Percentiles rank a stretch among this genome's conserved stretches.
Evolutionary conservation across 768 basidiomycete species (phyloP).

Genomic region (Boletus sp.): DNA sequence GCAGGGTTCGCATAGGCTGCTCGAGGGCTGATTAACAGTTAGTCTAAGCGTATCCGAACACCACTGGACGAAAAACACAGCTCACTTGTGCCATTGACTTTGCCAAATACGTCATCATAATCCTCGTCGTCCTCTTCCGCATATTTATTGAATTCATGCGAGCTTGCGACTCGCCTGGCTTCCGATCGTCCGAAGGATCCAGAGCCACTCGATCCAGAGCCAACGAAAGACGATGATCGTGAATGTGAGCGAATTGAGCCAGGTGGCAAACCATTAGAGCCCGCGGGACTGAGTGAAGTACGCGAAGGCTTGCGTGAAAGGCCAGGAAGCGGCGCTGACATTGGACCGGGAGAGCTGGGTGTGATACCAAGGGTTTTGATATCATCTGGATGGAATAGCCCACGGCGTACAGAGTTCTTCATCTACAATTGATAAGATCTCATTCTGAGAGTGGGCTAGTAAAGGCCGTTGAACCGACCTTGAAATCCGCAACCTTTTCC

Average conservation of each 20-base stretch:
- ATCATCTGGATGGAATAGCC: slow-evolving; percentile 87
- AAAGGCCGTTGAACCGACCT: slow-evolving; percentile 42
- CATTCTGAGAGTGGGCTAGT: not conserved
- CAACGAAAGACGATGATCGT: slow-evolving; percentile 57
- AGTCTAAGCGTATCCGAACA: not conserved
- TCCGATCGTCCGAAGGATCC: slow-evolving; percentile 69
- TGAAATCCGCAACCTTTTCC: slow-evolving; percentile 83
- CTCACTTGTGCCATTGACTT: slow-evolving; percentile 65
- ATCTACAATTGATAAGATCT: slow-evolving; percentile 38
- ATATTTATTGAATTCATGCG: slow-evolving; percentile 79
- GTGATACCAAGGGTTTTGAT: slow-evolving; percentile 72
- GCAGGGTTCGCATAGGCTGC: slow-evolving; percentile 68
- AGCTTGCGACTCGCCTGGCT: slow-evolving; percentile 50
- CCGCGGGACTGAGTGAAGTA: slow-evolving; percentile 49
- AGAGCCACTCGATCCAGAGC: slow-evolving; percentile 38
- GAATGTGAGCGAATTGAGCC: slow-evolving; percentile 45
- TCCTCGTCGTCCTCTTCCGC: slow-evolving; percentile 88
- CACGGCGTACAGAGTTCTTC: slow-evolving; percentile 69
- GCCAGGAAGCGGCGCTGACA: slow-evolving; percentile 65
- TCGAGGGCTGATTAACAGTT: slow-evolving; percentile 44
- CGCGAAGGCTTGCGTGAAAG: slow-evolving; percentile 54
- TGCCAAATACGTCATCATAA: slow-evolving; percentile 94
- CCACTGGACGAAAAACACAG: slow-evolving; percentile 10
- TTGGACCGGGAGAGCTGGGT: slow-evolving; percentile 52
- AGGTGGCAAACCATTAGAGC: slow-evolving; percentile 21